A percentile compares a stretch with the other conserved stretches of the same genome.
These are phyloP conservation scores for Fusarium torulosum DNA, from an alignment of 2,329 filamentous ascomycete species.

Conservation along the genomic window DNA sequence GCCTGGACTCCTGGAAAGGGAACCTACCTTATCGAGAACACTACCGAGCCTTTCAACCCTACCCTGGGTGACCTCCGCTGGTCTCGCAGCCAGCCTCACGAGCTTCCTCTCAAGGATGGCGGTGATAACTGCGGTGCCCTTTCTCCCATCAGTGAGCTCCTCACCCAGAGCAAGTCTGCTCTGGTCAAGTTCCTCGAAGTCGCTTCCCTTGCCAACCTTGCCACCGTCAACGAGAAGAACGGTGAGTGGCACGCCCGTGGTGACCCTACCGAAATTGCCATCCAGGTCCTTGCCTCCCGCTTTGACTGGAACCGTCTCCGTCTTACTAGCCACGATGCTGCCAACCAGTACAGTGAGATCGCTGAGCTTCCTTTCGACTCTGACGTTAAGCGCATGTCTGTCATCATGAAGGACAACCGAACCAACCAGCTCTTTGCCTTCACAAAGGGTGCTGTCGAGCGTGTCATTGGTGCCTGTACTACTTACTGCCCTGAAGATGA, in stretches of 20 bases:
- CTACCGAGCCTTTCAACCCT: conserved; percentile 69
- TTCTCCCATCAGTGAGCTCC: conserved; percentile 51
- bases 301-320: conserved; percentile 71
- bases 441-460: conserved; percentile 76
- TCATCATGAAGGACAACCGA: conserved; percentile 67
- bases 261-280: conserved; percentile 78
- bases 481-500: conserved; percentile 58
- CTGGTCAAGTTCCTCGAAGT: conserved; percentile 69
- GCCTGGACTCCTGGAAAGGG: conserved; percentile 70
- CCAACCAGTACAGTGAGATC: conserved; percentile 66
- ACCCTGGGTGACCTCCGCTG: conserved; percentile 63
- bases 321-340: conserved; percentile 60
- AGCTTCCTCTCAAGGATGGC: conserved; percentile 55
- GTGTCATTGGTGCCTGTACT: conserved; percentile 72
- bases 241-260: conserved; percentile 70
- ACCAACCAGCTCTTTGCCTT: conserved; percentile 54
- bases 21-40: conserved; percentile 68
- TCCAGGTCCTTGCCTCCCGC: conserved; percentile 77
- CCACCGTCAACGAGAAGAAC: conserved; percentile 60
- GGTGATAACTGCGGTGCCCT: conserved; percentile 45
- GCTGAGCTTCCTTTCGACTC: conserved; percentile 79
- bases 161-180: conserved; percentile 56
- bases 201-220: conserved; percentile 69
- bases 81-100: conserved; percentile 53
- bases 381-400: conserved; percentile 80